These are phyloP conservation scores for Aphanoascus verrucosus DNA, from an alignment of 2,329 filamentous ascomycete genomes.

Conservation along the genomic window DNA sequence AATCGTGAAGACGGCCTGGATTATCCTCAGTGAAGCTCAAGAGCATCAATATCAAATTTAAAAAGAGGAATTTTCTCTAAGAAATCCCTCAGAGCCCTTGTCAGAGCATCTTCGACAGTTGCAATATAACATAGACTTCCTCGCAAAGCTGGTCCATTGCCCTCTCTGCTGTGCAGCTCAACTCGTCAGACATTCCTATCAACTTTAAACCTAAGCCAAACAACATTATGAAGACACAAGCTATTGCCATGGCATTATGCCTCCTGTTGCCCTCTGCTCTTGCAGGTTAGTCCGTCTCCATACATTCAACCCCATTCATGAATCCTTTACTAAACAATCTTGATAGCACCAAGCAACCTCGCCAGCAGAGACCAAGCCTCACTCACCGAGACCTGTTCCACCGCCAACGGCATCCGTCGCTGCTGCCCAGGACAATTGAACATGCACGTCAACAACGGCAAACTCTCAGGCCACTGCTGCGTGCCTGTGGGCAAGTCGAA, in stretches of 20 bases:
- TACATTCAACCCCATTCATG: background rate
- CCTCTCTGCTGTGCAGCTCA: no score
- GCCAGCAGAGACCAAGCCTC: background rate
- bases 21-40: no score
- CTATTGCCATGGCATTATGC: background rate
- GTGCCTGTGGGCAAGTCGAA: constrained; percentile 5
- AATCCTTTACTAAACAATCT: background rate
- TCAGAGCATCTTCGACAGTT: no score
- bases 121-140: no score
- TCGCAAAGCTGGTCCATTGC: no score
- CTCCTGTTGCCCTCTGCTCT: background rate
- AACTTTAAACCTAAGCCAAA: background rate
- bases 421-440: constrained; percentile 10
- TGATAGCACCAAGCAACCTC: background rate
- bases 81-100: background rate
- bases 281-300: background rate
- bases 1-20: background rate
- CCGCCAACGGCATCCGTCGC: constrained; percentile 1
- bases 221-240: background rate
- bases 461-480: constrained; percentile 9
- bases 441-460: constrained; percentile 5
- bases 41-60: no score
- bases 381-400: background rate
- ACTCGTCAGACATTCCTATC: background rate
- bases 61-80: background rate